A percentile compares a stretch with the other conserved stretches of the same genome.
Evolutionary conservation across 768 basidiomycete species (phyloP).

Genomic region (Leucogyrophana mollusca): DNA sequence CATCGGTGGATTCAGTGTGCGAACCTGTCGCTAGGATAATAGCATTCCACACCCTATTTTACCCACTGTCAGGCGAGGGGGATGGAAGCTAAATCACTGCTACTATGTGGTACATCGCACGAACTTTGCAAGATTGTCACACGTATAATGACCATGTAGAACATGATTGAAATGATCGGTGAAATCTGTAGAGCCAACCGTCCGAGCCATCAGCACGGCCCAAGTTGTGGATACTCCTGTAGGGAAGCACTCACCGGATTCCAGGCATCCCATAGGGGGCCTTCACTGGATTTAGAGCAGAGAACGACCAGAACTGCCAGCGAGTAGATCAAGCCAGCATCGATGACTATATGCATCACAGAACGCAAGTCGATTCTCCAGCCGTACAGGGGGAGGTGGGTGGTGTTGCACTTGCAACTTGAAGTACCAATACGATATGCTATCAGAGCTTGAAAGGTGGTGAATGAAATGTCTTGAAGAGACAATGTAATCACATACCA

Average conservation of each 20-base stretch:
- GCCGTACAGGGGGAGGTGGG: background rate
- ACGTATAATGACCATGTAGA: slow-evolving; percentile 1
- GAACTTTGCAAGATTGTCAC: no score
- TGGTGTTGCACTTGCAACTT: background rate
- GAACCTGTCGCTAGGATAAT: no score
- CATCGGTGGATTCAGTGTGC: no score
- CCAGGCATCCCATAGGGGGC: background rate
- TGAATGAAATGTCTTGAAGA: background rate
- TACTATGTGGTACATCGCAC: no score
- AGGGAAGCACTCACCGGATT: background rate
- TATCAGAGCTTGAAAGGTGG: background rate
- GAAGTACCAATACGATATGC: background rate
- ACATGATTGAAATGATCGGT: background rate
- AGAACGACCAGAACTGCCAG: background rate
- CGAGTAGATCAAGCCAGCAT: background rate
- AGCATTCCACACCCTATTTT: no score
- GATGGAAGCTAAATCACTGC: no score
- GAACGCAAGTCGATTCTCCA: background rate
- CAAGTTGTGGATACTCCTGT: no score
- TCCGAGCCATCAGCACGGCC: background rate
- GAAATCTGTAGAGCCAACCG: background rate
- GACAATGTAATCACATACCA: background rate
- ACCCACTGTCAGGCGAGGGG: no score
- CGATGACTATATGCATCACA: background rate
- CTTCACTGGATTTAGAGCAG: background rate